phyloP scores from a whole-genome alignment of 108 stramenopile genomes.

The Stephanodiscus triporus region DNA sequence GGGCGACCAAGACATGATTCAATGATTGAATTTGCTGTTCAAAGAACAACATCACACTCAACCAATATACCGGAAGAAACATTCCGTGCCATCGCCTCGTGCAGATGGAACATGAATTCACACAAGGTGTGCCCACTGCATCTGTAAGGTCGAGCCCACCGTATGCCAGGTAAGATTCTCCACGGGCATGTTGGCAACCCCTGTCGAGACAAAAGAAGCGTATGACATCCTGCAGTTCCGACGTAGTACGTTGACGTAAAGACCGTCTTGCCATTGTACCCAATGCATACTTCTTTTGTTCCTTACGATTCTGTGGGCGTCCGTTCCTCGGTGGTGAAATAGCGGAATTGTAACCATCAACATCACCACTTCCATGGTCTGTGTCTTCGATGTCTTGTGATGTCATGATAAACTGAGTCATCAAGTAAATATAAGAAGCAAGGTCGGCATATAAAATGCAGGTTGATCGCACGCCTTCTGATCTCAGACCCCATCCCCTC shows the following conservation, averaged over 20 bases:
- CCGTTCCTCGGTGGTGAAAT: too few relatives aligned
- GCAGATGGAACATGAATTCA: background rate
- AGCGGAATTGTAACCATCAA: too few relatives aligned
- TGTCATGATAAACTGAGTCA: background rate
- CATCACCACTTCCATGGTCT: too few relatives aligned
- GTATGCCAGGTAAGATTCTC: background rate
- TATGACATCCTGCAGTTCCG: background rate
- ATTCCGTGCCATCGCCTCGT: background rate
- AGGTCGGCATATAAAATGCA: background rate
- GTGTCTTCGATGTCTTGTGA: too few relatives aligned
- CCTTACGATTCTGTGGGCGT: too few relatives aligned
- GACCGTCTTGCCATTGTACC: too few relatives aligned
- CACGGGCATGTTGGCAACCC: background rate
- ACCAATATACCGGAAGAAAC: background rate
- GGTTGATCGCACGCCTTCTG: background rate
- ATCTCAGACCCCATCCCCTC: background rate
- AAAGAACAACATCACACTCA: background rate
- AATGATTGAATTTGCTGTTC: background rate
- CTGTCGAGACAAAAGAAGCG: background rate
- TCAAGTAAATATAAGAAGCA: background rate
- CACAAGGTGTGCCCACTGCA: background rate
- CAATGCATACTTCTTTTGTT: too few relatives aligned
- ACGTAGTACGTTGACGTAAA: too few relatives aligned
- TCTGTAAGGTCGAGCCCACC: background rate
- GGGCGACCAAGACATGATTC: background rate